Evolutionary conservation across 495 filamentous ascomycete genomes (phyloP), one percentile per base, ranked within the genome.

Genomic region (Lepidopterella palustris): DNA sequence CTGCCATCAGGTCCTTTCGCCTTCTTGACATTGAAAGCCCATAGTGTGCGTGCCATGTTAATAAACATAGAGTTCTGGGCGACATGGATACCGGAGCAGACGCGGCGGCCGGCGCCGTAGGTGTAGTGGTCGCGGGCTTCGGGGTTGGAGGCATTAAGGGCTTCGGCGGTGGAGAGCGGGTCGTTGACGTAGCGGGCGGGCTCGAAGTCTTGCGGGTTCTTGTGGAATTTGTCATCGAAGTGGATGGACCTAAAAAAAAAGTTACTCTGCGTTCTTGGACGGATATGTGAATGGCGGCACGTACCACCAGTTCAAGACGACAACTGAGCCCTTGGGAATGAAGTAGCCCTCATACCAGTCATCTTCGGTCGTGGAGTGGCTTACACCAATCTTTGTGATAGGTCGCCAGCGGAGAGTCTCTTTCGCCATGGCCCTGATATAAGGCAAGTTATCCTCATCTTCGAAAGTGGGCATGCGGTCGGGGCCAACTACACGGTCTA

Each of bases 331-430:
- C 31, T 65, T 68, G 0, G 66, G 62, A 35, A 68, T 68, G 29
- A 68, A 65, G 29, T 62, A 56, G 18, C 66, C 66, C 11, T 68
- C 62, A 39, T 65, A 68, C 59, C 58, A 63, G 28, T 68, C 66
- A 57, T 68, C 66, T 28, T 65, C 62, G 11, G 53, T 42, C 13
- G 62, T 65, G 2, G 59, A 59, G 28, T 68, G 66, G 5, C 53
- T 57, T 49, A 65, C 59, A 0, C 66, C 66, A 45, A 65, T 59
- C 45, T 62, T 60, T 18, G 61, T 65, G 11, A 70, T 53, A 3
- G 68, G 68, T 32, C 62, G 28, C 68, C 68, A 71, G 27, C 68
- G 55, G 18, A 66, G 50, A 11, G 64, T 58, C 50, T 71, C 68
- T 32, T 69, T 69, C 24, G 66, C 64, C 29, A 67, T 10, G 25